Evolutionary conservation across 495 filamentous ascomycete genomes (phyloP), one percentile per base, ranked within the genome.

Genomic region (Penicillium maclennaniae): DNA sequence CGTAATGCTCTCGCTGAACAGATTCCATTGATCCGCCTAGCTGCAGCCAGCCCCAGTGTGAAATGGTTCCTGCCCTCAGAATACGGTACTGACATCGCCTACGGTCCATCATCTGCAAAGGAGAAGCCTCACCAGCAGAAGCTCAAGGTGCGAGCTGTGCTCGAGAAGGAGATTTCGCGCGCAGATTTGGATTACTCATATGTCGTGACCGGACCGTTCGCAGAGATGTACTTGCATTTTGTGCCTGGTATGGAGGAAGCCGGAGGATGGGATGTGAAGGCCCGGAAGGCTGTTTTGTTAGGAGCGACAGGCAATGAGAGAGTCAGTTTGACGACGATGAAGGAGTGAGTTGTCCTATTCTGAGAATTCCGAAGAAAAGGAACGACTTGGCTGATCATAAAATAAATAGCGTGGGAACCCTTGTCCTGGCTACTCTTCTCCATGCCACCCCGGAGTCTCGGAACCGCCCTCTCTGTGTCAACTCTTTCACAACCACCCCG

Each of bases 81-180:
- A 61, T 89, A 85, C 59, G 86, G 87, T 51, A 90, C 87, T 0
- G 87, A 89, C 51, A 84, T 89, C 55, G 84, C 85, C 61, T 85
- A 88, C 58, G 69, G 76, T 17, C 71, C 79, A 8, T 70, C 75
- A 34, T 86, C 83, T 47, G 76, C 74, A 20, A 44, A 67, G 28
- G 87, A 88, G 67, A 80, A 78, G 59, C 84, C 87, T 0, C 87
- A 90, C 54, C 86, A 88, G 66, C 68, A 77, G 58, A 89, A 90
- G 65, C 76, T 88, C 39, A 79, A 78, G 40, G 82, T 88, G 36
- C 75, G 87, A 31, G 79, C 76, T 21, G 79, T 79, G 42, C 72
- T 87, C 10, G 75, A 82, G 54, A 64, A 62, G 3, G 70, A 81
- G 46, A 67, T 66, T 26, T 58, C 66, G 12, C 59, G 59, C 8